phyloP scores from a whole-genome alignment of 2,329 filamentous ascomycete genomes.

The Alternaria sp. region DNA sequence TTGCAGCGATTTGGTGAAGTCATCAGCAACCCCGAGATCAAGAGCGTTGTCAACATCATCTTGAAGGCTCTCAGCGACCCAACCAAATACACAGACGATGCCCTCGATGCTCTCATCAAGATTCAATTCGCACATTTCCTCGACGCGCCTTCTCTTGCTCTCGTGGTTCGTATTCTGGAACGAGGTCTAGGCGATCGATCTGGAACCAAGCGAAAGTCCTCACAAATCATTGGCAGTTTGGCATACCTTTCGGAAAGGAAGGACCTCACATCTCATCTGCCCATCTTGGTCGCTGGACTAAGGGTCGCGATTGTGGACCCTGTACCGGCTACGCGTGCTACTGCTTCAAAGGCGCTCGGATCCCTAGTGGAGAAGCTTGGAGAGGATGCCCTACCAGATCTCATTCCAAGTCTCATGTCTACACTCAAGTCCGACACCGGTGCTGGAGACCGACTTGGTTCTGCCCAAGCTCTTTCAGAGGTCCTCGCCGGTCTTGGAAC shows the following conservation, averaged over 20 bases:
- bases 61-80: constrained; percentile 97
- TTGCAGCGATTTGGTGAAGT: constrained; percentile 98
- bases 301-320: constrained; percentile 92
- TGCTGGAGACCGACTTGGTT: constrained; percentile 93
- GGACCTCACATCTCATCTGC: constrained; percentile 89
- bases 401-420: constrained; percentile 97
- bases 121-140: constrained; percentile 98
- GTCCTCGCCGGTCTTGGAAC: constrained; percentile 96
- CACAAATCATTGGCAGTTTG: constrained; percentile 97
- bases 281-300: constrained; percentile 89
- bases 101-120: constrained; percentile 92
- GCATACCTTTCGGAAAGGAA: constrained; percentile 97
- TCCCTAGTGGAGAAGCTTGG: constrained; percentile 98
- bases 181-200: constrained; percentile 91
- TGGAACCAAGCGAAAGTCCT: constrained; percentile 92
- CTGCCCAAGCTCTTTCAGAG: constrained; percentile 94
- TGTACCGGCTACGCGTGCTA: constrained; percentile 94
- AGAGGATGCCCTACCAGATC: constrained; percentile 94
- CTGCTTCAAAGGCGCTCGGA: constrained; percentile 92
- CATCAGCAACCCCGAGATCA: constrained; percentile 97
- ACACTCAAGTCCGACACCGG: constrained; percentile 97
- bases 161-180: constrained; percentile 95
- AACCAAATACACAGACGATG: constrained; percentile 95
- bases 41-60: constrained; percentile 87
- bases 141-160: constrained; percentile 93